These are phyloP conservation scores for Pachysandra terminalis DNA, from an alignment of 164 flowering plant genomes.

Conservation along the genomic window DNA sequence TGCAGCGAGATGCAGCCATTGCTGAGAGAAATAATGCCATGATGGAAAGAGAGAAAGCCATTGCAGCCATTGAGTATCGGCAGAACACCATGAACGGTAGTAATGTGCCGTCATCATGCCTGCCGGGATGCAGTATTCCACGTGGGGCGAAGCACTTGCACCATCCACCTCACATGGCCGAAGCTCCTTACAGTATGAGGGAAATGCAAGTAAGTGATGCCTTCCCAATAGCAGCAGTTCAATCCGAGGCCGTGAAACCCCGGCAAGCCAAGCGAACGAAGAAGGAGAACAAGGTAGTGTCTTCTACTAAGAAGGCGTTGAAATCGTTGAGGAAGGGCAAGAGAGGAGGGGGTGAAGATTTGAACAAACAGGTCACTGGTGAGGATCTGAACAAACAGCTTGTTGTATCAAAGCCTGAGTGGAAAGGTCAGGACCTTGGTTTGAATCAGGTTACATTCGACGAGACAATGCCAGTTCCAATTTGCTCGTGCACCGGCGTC, in stretches of 20 bases:
- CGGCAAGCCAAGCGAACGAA: constrained; percentile 9
- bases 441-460: constrained; percentile 35
- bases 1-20: constrained; percentile 39
- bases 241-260: background rate
- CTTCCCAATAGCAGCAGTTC: background rate
- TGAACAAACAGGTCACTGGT: too few species aligned
- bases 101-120: constrained; percentile 1
- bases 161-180: background rate
- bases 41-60: constrained; percentile 32
- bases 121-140: background rate
- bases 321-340: constrained; percentile 23
- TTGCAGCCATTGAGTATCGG: constrained; percentile 23
- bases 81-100: constrained; percentile 14
- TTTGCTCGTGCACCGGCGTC: too few species aligned
- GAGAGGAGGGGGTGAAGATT: constrained; percentile 18
- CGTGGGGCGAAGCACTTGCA: constrained; percentile 11
- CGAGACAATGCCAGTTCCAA: constrained; percentile 41
- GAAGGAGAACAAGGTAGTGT: constrained; percentile 9
- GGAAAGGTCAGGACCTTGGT: constrained; percentile 20
- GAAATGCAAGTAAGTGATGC: background rate
- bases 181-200: constrained; percentile 2
- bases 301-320: constrained; percentile 13
- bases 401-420: constrained; percentile 13
- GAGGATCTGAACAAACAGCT: constrained; percentile 31
- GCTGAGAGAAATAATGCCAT: constrained; percentile 36